Base-by-base conservation (phyloP, 805 yeast genomes). In the Zygosaccharomyces siamensis region DNA sequence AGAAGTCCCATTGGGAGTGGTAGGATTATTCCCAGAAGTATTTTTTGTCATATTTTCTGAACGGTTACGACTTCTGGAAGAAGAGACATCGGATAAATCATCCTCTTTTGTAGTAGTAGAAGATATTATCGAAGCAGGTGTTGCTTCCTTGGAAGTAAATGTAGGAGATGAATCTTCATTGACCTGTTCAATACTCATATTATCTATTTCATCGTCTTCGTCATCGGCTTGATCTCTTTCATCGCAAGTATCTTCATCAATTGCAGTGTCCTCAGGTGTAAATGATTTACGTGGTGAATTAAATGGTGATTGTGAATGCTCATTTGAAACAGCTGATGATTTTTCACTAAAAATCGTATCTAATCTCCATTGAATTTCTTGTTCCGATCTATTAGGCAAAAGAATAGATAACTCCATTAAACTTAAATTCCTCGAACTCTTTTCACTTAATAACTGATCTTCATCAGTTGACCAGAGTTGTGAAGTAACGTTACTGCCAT, bases 391-490 rank as follows among this genome's bases (percentile, higher is more conserved):
- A 49, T 76, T 77, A 12, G 93, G 92, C 38, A 89, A 70, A 45
- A 89, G 67, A 30, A 88, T 82, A 12, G 84, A 76, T 33, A 89
- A 70, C 66, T 89, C 96, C 14, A 83, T 84, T 58, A 84, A 74
- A 30, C 84, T 77, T 36, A 89, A 68, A 47, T 83, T 84, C 54
- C 81, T 70, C 7, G 79, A 67, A 45, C 85, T 71, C 50, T 78
- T 72, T 41, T 76, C 75, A 38, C 79, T 58, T 33, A 88, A 64
- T 31, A 80, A 62, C 52, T 82, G 85, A 66, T 88, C 95, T 65
- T 88, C 95, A 45, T 86, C 93, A 58, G 47, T 44, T 0, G 77
- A 59, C 83, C 83, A 79, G 21, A 54, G 58, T 14, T 53, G 58
- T 12, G 48, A 5, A 6, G 5, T 23, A 6, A 6, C 24, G 2